Base-by-base conservation (phyloP, 108 stramenopile species). In the Epithemia pelagica region DNA sequence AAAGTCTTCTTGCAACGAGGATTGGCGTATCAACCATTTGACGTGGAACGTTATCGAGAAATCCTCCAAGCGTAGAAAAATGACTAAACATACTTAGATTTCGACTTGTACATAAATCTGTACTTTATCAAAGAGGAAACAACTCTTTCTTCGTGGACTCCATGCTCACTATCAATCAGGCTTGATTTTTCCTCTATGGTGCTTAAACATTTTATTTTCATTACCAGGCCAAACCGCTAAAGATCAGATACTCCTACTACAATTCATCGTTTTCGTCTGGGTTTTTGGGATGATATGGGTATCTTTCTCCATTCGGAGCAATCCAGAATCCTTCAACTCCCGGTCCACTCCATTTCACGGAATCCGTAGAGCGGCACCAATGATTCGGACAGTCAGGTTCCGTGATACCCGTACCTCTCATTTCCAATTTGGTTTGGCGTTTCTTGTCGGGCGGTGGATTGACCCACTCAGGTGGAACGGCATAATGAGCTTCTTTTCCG, bases 351-450 rank as follows among this genome's bases (percentile, higher is more conserved):
- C 86, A 85, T 52, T 87, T 77, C 15, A 74, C 76, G 26, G 85
- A 62, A 32, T 83, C 52, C 52, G 77, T 62, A 27, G 85, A 56
- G 23, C 23, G 64, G 69, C 90, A 91, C 90, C 90, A 91, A 27
- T 71, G 71, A 68, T 87, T 66, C 1, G 78, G 72, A 66, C 91
- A 92, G 0, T 67, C 64, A 0, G 88, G 91, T 65, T 92, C 91
- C 52, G 71, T 76, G 28, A 89, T 71, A 21, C 69, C 78, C 15
- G 91, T 86, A 31, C 74, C 86, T 30, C 75, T 65, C 67, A 87
- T 76, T 55, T 76, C 64, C 33, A 92, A 22, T 22, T 63, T 65
- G 25, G 25, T 64, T 56, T 72, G 61, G 1, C 54, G 33, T 8
- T 69, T 55, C 2, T 30, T 8, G 54, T 30, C 61, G 33, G 67